These are phyloP conservation scores for Leptoxyphium fumago DNA, from an alignment of 2,329 filamentous ascomycete genomes.

Conservation along the genomic window DNA sequence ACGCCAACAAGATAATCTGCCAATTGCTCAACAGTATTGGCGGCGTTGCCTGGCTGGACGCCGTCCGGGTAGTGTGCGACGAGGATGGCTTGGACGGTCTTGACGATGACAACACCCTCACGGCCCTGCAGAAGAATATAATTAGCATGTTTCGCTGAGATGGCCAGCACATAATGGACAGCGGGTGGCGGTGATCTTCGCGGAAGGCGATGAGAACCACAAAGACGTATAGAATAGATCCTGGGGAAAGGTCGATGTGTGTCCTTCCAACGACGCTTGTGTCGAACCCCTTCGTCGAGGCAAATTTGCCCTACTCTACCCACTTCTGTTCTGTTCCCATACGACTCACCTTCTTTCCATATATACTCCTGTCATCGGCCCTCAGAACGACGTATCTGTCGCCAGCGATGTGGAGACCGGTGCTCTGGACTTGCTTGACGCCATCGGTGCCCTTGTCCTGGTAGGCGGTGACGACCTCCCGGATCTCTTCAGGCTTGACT, in stretches of 20 bases:
- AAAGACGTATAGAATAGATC: no score
- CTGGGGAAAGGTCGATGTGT: no score
- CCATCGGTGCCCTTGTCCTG: slow-evolving; percentile 39
- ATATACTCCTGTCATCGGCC: slow-evolving; percentile 64
- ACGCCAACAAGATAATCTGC: slow-evolving; percentile 72
- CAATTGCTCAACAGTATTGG: slow-evolving; percentile 65
- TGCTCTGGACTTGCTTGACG: slow-evolving; percentile 51
- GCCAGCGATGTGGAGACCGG: slow-evolving; percentile 61
- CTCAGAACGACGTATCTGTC: slow-evolving; percentile 66
- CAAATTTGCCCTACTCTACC: not conserved
- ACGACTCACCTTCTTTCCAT: slow-evolving; percentile 66
- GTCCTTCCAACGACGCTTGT: no score
- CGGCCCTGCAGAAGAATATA: slow-evolving; percentile 43
- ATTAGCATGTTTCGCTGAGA: not conserved
- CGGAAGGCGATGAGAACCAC: no score
- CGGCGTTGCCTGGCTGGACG: slow-evolving; percentile 59
- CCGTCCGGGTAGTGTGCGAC: slow-evolving; percentile 71
- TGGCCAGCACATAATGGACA: not conserved
- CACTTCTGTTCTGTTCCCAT: not conserved
- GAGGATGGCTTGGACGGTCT: slow-evolving; percentile 79
- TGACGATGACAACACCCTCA: slow-evolving; percentile 66
- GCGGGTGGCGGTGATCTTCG: not conserved
- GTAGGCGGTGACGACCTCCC: slow-evolving; percentile 35
- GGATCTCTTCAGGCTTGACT: slow-evolving; percentile 49
- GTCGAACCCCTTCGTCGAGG: no score